Percentiles rank a stretch among this genome's conserved stretches.
These are phyloP conservation scores for Diplodia sapinea DNA, from an alignment of 2,329 filamentous ascomycete genomes.

Conservation along the genomic window DNA sequence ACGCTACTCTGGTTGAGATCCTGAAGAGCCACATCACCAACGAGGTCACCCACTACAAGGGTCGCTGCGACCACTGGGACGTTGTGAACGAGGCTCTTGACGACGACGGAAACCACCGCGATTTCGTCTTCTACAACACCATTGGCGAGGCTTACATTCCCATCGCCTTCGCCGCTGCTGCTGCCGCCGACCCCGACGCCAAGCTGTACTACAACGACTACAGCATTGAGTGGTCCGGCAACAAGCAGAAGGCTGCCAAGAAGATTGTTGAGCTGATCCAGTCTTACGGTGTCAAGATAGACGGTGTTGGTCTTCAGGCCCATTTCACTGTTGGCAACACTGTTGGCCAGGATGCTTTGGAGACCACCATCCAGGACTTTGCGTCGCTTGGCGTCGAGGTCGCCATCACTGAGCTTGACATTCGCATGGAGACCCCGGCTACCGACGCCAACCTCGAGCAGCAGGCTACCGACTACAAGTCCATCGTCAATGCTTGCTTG, in stretches of 20 bases:
- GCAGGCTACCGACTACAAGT: slow-evolving; percentile 37
- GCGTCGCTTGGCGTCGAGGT: slow-evolving; percentile 62
- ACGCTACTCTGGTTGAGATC: slow-evolving; percentile 49
- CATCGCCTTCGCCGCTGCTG: slow-evolving; percentile 61
- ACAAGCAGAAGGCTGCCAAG: slow-evolving; percentile 45
- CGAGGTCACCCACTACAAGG: slow-evolving; percentile 48
- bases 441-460: slow-evolving; percentile 37
- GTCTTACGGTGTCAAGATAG: slow-evolving; percentile 41
- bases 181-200: slow-evolving; percentile 60
- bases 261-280: slow-evolving; percentile 49
- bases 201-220: slow-evolving; percentile 68
- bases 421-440: slow-evolving; percentile 47
- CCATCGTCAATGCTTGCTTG: slow-evolving; percentile 60
- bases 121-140: slow-evolving; percentile 56
- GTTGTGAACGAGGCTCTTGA: slow-evolving; percentile 68
- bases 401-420: slow-evolving; percentile 70
- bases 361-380: slow-evolving; percentile 58
- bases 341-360: slow-evolving; percentile 43
- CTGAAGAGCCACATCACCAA: slow-evolving; percentile 52
- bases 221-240: slow-evolving; percentile 49
- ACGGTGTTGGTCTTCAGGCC: slow-evolving; percentile 57
- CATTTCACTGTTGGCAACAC: slow-evolving; percentile 57
- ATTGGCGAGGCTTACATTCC: slow-evolving; percentile 54
- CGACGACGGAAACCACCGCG: slow-evolving; percentile 61
- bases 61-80: slow-evolving; percentile 64